These are phyloP conservation scores for Gyromitra esculenta DNA, from an alignment of 2,329 filamentous ascomycete genomes.

Conservation along the genomic window DNA sequence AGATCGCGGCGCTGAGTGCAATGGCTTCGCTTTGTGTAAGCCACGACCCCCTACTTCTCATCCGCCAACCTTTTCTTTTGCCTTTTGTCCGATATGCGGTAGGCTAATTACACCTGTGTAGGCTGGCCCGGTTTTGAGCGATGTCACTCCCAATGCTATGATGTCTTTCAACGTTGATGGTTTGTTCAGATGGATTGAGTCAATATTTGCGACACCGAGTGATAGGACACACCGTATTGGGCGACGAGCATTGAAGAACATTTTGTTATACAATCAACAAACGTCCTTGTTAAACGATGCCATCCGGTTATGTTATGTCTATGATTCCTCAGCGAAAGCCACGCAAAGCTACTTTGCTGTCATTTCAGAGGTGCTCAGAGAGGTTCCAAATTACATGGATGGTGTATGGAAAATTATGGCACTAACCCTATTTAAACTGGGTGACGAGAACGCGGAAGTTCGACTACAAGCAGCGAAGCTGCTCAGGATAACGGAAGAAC, in stretches of 20 bases:
- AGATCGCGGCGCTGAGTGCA: conserved; percentile 88
- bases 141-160: conserved; percentile 76
- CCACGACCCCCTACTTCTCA: conserved; percentile 63
- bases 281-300: conserved; percentile 87
- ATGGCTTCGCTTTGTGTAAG: conserved; percentile 93
- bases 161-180: conserved; percentile 91
- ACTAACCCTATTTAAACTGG: conserved; percentile 88
- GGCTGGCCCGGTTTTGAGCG: conserved; percentile 57
- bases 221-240: conserved; percentile 93
- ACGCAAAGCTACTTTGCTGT: conserved; percentile 96
- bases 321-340: conserved; percentile 71
- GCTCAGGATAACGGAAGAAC: conserved; percentile 81
- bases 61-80: conserved; percentile 62
- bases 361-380: conserved; percentile 83
- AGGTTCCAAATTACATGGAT: conserved; percentile 81
- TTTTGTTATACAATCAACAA: conserved; percentile 90
- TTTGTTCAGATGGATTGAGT: conserved; percentile 94
- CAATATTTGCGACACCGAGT: conserved; percentile 90
- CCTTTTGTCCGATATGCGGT: background rate
- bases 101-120: conserved; percentile 51
- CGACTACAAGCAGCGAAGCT: conserved; percentile 86
- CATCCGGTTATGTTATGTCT: conserved; percentile 83
- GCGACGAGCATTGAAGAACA: conserved; percentile 83
- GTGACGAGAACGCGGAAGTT: conserved; percentile 88
- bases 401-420: conserved; percentile 92